Percentiles rank a stretch among this genome's conserved stretches.
Evolutionary conservation across 495 filamentous ascomycete genomes (phyloP).

Genomic region (Trichoderma virens): DNA sequence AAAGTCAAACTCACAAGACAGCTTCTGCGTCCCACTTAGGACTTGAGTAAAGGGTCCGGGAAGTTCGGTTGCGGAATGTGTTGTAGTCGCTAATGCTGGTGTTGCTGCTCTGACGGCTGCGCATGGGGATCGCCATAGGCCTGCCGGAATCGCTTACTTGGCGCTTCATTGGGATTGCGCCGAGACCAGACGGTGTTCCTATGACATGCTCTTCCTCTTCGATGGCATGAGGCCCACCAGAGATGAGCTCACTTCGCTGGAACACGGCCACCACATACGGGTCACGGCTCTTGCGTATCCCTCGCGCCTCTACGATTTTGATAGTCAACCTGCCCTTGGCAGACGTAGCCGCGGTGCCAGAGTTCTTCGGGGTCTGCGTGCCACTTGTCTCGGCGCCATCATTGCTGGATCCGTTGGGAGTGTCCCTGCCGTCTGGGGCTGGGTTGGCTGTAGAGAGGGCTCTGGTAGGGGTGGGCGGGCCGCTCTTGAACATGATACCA

Average conservation of each 20-base stretch:
- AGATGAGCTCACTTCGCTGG: conserved; percentile 93
- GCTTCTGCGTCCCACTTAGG: conserved; percentile 96
- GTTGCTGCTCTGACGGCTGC: conserved; percentile 88
- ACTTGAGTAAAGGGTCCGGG: conserved; percentile 61
- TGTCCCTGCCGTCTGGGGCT: conserved; percentile 30
- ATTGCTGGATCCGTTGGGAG: conserved; percentile 24
- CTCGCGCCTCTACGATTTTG: conserved; percentile 75
- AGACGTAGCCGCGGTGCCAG: conserved; percentile 57
- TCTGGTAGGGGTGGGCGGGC: conserved; percentile 77
- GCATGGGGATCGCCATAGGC: conserved; percentile 88
- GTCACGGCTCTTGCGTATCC: conserved; percentile 70
- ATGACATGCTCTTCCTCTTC: conserved; percentile 42
- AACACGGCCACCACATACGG: conserved; percentile 97
- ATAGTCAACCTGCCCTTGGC: conserved; percentile 86
- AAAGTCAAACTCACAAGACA: conserved; percentile 84
- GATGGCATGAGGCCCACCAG: conserved; percentile 60
- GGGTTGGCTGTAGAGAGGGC: conserved; percentile 56
- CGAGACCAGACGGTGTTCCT: conserved; percentile 36
- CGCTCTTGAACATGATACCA: conserved; percentile 74
- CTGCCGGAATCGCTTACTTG: conserved; percentile 68
- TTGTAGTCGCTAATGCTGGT: conserved; percentile 68
- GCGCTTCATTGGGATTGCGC: conserved; percentile 54
- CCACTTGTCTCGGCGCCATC: conserved; percentile 32
- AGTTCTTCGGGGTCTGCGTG: conserved; percentile 28
- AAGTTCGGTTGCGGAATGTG: conserved; percentile 52